phyloP scores from a whole-genome alignment of 352 stramenopile genomes.

The Pythium scleroteichum region DNA sequence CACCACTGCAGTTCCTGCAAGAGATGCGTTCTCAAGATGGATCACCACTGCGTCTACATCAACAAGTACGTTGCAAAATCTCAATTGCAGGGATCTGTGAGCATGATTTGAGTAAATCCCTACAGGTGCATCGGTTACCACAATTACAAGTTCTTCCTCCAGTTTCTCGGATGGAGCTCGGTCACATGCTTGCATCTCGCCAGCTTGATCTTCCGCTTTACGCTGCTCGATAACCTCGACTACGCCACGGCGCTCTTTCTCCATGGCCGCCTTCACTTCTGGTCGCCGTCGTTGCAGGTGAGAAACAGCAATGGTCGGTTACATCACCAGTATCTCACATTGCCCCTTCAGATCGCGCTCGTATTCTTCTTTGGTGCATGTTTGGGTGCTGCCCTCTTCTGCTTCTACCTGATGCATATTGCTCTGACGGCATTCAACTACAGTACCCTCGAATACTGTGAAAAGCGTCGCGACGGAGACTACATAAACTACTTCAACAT shows the following conservation, averaged over 20 bases:
- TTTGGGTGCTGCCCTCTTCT: conserved; percentile 60
- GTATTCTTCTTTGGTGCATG: conserved; percentile 76
- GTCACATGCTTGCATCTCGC: conserved; percentile 69
- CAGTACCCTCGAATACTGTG: conserved; percentile 87
- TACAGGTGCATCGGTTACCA: conserved; percentile 86
- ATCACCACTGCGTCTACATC: conserved; percentile 89
- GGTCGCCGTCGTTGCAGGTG: conserved; percentile 65
- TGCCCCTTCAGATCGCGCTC: conserved; percentile 41
- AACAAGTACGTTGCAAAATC: conserved; percentile 65
- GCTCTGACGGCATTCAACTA: conserved; percentile 70
- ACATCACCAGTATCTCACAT: not conserved
- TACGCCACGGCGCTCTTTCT: conserved; percentile 54
- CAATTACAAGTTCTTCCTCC: conserved; percentile 91
- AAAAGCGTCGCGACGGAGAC: conserved; percentile 76
- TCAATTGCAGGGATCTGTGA: too few relatives aligned
- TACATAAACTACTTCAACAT: conserved; percentile 85
- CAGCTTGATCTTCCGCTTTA: conserved; percentile 63
- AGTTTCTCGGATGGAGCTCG: conserved; percentile 80
- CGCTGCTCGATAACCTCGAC: conserved; percentile 56
- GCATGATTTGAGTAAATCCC: not conserved
- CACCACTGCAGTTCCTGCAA: conserved; percentile 83
- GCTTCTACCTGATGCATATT: conserved; percentile 81
- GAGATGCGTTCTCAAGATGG: conserved; percentile 86
- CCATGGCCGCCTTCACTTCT: conserved; percentile 52
- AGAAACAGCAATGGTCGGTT: too few relatives aligned